These are phyloP conservation scores for Rhizopus delemar DNA, from an alignment of 371 early-diverging fungal genomes.

Conservation along the genomic window DNA sequence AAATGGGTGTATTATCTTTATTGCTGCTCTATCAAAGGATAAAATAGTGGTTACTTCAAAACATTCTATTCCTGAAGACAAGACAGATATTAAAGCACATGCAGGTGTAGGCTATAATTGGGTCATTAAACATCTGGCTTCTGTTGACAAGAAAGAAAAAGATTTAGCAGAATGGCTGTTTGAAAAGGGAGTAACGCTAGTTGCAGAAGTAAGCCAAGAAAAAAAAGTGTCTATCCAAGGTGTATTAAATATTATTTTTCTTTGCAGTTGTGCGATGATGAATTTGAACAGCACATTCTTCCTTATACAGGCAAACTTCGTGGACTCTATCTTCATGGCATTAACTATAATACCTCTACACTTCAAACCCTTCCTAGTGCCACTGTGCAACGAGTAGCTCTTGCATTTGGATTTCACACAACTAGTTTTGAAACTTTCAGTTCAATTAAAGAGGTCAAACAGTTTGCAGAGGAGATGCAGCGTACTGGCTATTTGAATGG, in stretches of 20 bases:
- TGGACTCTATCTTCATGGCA: conserved; percentile 91
- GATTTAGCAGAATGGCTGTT: conserved; percentile 78
- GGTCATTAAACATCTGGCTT: conserved; percentile 69
- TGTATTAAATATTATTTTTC: background rate
- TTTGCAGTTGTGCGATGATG: conserved; percentile 85
- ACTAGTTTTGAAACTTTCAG: conserved; percentile 51
- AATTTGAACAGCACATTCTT: conserved; percentile 92
- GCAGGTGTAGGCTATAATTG: conserved; percentile 77
- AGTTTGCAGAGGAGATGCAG: conserved; percentile 67
- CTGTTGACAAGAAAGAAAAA: conserved; percentile 51
- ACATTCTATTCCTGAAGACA: conserved; percentile 60
- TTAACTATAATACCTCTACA: conserved; percentile 77
- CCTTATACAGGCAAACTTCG: conserved; percentile 76
- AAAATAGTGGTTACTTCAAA: conserved; percentile 89
- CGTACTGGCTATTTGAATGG: conserved; percentile 63
- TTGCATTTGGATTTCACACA: conserved; percentile 72
- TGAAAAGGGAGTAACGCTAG: conserved; percentile 75
- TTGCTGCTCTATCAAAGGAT: conserved; percentile 63
- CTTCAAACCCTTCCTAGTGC: conserved; percentile 73
- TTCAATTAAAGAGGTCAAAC: conserved; percentile 56
- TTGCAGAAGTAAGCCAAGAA: conserved; percentile 68
- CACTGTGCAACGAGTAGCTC: conserved; percentile 65
- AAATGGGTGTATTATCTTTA: conserved; percentile 94
- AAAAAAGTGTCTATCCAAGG: background rate
- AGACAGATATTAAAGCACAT: conserved; percentile 34